These are phyloP conservation scores for Kuraishia capsulata DNA, from an alignment of 805 yeast species.

Conservation along the genomic window DNA sequence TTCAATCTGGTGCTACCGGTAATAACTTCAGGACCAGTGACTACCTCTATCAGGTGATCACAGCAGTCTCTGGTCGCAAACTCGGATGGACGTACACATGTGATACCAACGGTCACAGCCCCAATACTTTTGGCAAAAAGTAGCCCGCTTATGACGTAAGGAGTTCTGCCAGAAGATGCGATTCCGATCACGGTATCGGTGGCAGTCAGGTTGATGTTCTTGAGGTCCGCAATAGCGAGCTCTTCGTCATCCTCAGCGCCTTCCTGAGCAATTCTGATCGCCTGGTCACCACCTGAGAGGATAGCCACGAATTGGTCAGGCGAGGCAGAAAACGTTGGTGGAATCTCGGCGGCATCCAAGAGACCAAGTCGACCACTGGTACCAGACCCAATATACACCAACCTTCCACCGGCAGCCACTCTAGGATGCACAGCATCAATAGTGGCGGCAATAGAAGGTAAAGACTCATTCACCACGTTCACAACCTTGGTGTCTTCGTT, in stretches of 20 bases:
- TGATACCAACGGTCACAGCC: constrained; percentile 12
- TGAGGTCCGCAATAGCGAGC: constrained; percentile 11
- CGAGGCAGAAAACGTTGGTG: constrained; percentile 17
- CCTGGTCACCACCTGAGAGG: constrained; percentile 18
- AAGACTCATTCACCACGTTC: constrained; percentile 6
- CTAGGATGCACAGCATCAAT: constrained; percentile 12
- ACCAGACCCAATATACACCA: constrained; percentile 18
- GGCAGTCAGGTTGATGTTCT: constrained; percentile 7
- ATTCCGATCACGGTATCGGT: constrained; percentile 15
- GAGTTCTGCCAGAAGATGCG: constrained; percentile 20
- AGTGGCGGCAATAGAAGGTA: constrained; percentile 10
- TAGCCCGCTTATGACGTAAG: constrained; percentile 15
- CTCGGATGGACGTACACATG: constrained; percentile 10
- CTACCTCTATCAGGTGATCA: constrained; percentile 9
- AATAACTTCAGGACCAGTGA: constrained; percentile 14
- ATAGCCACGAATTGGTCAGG: constrained; percentile 13
- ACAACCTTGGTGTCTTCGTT: constrained; percentile 9
- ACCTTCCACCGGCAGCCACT: constrained; percentile 13
- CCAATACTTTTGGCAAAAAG: constrained; percentile 12
- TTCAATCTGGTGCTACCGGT: constrained; percentile 16
- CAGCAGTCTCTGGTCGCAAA: constrained; percentile 5
- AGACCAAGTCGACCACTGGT: constrained; percentile 16
- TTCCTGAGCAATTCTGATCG: constrained; percentile 14
- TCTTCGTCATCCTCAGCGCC: constrained; percentile 15
- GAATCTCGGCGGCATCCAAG: constrained; percentile 17